Conservation (phyloP, 306 rosid genomes). For the Dalbergia cochinchinensis region DNA sequence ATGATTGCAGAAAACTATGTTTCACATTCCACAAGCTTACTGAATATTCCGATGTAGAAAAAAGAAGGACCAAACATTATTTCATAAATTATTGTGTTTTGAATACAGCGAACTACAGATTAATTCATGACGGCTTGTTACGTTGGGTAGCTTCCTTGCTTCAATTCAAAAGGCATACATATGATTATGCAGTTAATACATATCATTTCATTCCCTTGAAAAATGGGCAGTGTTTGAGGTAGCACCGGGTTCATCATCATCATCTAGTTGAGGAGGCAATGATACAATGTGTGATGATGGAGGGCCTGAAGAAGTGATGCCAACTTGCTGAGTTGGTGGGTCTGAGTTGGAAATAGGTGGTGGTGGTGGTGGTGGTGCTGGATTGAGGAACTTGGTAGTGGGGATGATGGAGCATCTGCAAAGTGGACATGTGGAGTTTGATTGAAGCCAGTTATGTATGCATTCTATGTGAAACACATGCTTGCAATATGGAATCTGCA, state of each 20-base stretch:
- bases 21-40: background rate
- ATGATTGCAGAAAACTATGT: background rate
- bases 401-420: slow-evolving; percentile 77
- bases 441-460: slow-evolving; percentile 78
- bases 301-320: slow-evolving; percentile 2
- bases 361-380: slow-evolving; percentile 18
- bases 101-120: no score
- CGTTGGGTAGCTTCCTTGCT: no score
- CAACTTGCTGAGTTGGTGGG: slow-evolving; percentile 3
- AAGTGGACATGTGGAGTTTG: slow-evolving; percentile 85
- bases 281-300: slow-evolving; percentile 11
- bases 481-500: slow-evolving; percentile 75
- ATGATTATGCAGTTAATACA: slow-evolving; percentile 3
- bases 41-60: background rate
- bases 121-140: no score
- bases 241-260: slow-evolving; percentile 28
- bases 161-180: no score
- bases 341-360: background rate
- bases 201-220: slow-evolving; percentile 26
- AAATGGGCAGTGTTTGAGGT: slow-evolving; percentile 30
- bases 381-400: slow-evolving; percentile 37
- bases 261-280: slow-evolving; percentile 30
- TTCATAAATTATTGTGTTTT: no score
- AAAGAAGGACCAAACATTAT: background rate
- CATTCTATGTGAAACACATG: slow-evolving; percentile 85